Evolutionary conservation across 257 asterid species (phyloP).

Genomic region (Solanum microdontum): DNA sequence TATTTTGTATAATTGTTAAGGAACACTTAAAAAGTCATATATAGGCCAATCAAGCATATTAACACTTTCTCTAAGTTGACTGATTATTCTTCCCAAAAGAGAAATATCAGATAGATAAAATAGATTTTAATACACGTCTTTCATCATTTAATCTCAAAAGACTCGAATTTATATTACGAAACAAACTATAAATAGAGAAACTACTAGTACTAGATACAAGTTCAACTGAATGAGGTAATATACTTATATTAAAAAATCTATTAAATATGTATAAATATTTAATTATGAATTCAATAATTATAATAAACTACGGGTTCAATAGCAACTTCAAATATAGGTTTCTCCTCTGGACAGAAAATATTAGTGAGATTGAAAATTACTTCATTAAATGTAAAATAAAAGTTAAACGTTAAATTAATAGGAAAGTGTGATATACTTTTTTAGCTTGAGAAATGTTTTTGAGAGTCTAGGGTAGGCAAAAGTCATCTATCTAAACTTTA

Average conservation of each 20-base stretch:
- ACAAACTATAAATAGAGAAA: neutral
- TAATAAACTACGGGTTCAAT: neutral
- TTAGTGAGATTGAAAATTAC: neutral
- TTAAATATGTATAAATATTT: neutral
- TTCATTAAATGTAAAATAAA: neutral
- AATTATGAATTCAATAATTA: neutral
- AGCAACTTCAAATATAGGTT: neutral
- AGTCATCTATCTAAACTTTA: neutral
- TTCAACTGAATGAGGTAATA: neutral
- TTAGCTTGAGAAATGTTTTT: neutral
- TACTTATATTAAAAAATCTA: neutral
- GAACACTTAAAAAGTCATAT: neutral
- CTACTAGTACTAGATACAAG: neutral
- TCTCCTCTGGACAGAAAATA: neutral
- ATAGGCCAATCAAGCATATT: neutral
- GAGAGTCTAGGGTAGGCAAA: neutral
- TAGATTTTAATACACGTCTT: neutral
- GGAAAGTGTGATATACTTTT: neutral
- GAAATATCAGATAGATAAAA: neutral
- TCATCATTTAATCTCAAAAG: rapidly evolving
- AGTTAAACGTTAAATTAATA: neutral
- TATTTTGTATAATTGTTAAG: neutral
- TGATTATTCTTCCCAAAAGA: neutral
- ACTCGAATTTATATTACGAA: neutral
- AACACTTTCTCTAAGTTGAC: neutral